phyloP scores from a whole-genome alignment of 306 rosid species.

The Vicia faba region DNA sequence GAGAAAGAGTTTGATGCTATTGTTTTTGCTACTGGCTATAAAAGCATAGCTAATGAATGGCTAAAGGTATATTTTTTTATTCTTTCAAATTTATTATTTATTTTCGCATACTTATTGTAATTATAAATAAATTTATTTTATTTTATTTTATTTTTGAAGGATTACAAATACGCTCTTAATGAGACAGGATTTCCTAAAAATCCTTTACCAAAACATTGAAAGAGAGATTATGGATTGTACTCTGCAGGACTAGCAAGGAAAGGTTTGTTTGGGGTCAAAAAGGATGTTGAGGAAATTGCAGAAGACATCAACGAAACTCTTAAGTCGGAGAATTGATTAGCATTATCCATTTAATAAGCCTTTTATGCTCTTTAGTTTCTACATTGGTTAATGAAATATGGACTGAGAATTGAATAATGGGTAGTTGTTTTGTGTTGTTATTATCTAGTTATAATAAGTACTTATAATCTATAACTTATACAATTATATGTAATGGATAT shows the following conservation, averaged over 20 bases:
- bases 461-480: no score
- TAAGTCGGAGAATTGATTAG: no score
- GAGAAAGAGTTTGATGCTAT: slow-evolving; percentile 53
- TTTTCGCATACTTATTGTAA: not conserved
- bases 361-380: no score
- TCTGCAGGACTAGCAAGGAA: slow-evolving; percentile 59
- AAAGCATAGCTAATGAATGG: slow-evolving; percentile 41
- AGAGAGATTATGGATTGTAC: slow-evolving; percentile 57
- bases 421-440: not conserved
- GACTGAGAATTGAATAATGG: not conserved
- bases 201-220: slow-evolving; percentile 54
- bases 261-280: slow-evolving; percentile 54
- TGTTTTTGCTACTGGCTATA: slow-evolving; percentile 69
- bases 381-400: no score
- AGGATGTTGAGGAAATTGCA: slow-evolving; percentile 24
- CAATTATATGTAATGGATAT: not conserved
- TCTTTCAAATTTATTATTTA: slow-evolving; percentile 6
- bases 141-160: slow-evolving; percentile 28
- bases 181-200: slow-evolving; percentile 57
- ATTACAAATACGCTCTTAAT: slow-evolving; percentile 40
- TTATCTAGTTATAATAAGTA: not conserved
- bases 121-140: not conserved
- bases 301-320: no score
- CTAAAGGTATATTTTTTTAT: slow-evolving; percentile 49
- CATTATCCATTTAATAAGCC: no score